Conservation (phyloP, 441 rosid species). For the Monsonia emarginata region DNA sequence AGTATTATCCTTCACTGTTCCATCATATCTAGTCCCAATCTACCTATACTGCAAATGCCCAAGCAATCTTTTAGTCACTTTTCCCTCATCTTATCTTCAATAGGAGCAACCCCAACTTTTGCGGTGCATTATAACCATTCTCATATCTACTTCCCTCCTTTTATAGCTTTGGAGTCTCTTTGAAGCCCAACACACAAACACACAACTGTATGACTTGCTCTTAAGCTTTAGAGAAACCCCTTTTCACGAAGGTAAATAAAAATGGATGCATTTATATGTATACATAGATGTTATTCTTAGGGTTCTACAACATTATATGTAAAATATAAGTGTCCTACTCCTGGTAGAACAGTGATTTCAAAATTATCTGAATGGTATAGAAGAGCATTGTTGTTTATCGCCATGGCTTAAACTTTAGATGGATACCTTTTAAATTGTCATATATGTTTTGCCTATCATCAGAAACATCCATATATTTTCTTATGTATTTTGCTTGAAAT, state of each 20-base stretch:
- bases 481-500: not conserved
- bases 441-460: not conserved
- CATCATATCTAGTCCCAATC: not conserved
- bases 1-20: no score
- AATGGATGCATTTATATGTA: not conserved
- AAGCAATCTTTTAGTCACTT: not conserved
- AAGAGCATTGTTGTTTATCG: not conserved
- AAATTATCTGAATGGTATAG: not conserved
- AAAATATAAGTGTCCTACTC: not conserved
- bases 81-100: not conserved
- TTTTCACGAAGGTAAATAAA: not conserved
- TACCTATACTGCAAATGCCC: not conserved
- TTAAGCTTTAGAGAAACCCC: not conserved
- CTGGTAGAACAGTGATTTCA: not conserved
- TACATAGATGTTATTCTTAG: not conserved
- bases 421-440: not conserved
- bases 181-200: not conserved
- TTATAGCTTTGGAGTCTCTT: not conserved
- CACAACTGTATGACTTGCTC: not conserved
- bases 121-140: not conserved
- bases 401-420: not conserved
- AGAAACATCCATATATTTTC: not conserved
- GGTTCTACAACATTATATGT: not conserved
- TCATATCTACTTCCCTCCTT: not conserved
- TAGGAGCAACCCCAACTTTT: not conserved